These are phyloP conservation scores for Botrytis sinoallii DNA, from an alignment of 2,329 filamentous ascomycete species.

Conservation along the genomic window DNA sequence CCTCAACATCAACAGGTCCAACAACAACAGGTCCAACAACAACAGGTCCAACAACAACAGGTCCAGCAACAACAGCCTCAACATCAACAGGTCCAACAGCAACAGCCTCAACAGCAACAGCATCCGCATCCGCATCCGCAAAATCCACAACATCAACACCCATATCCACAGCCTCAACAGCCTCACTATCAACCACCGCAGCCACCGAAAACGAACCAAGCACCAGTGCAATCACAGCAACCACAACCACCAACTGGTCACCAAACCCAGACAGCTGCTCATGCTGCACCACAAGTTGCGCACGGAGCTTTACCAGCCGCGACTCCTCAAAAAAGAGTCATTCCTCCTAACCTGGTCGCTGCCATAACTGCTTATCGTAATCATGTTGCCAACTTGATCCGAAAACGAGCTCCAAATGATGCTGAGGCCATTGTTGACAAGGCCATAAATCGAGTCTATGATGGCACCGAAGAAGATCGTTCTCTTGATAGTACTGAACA, in stretches of 20 bases:
- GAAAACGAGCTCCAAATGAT: constrained; percentile 23
- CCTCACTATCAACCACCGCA: constrained; percentile 19
- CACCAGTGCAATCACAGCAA: not conserved
- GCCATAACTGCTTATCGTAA: constrained; percentile 33
- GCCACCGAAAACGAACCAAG: constrained; percentile 11
- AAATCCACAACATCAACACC: constrained; percentile 12
- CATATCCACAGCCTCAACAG: constrained; percentile 15
- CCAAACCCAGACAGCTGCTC: constrained; percentile 4
- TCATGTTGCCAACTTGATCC: constrained; percentile 25
- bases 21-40: constrained; percentile 11
- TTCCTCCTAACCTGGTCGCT: not conserved
- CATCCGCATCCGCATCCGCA: constrained; percentile 4
- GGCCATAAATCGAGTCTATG: constrained; percentile 35
- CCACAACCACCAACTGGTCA: constrained; percentile 4
- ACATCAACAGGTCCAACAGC: constrained; percentile 15
- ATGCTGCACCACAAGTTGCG: not conserved
- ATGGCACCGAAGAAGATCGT: constrained; percentile 27
- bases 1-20: constrained; percentile 8
- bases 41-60: constrained; percentile 17
- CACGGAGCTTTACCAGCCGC: not conserved
- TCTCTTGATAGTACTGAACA: constrained; percentile 27
- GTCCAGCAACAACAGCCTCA: constrained; percentile 11
- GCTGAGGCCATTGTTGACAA: constrained; percentile 35
- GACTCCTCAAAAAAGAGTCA: not conserved
- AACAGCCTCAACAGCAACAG: constrained; percentile 15